Conservation (phyloP, 768 basidiomycete species). For the Phaffia tasmanica region DNA sequence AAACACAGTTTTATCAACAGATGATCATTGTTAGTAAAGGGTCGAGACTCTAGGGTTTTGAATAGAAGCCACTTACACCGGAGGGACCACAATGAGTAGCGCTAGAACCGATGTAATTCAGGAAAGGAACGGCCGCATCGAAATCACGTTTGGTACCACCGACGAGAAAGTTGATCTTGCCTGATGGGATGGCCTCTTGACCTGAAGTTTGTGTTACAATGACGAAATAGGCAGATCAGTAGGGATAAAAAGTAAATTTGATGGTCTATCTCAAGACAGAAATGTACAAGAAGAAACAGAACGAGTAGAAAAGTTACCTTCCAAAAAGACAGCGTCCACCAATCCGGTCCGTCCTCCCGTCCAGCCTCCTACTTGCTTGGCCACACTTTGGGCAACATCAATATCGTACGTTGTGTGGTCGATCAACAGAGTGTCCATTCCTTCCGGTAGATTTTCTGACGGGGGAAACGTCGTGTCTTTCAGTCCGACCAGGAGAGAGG, state of each 20-base stretch:
- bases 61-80: neutral
- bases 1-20: too few species aligned
- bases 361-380: slow-evolving; percentile 19
- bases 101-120: slow-evolving; percentile 2
- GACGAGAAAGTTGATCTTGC: slow-evolving; percentile 6
- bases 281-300: neutral
- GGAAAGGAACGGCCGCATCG: slow-evolving; percentile 4
- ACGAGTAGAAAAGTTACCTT: neutral
- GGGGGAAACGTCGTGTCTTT: slow-evolving; percentile 25
- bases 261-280: neutral
- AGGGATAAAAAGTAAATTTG: neutral
- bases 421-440: slow-evolving; percentile 26
- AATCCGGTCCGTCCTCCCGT: slow-evolving; percentile 6
- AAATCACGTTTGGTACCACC: neutral
- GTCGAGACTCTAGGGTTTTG: too few species aligned
- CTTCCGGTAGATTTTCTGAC: slow-evolving; percentile 26
- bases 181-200: neutral
- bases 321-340: slow-evolving; percentile 13
- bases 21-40: too few species aligned
- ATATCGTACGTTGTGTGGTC: slow-evolving; percentile 10
- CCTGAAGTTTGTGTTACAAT: neutral
- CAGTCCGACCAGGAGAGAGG: slow-evolving; percentile 27
- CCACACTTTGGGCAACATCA: slow-evolving; percentile 24
- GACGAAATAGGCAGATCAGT: neutral
- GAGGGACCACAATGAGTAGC: slow-evolving; percentile 10